Evolutionary conservation across 1,284 basidiomycete genomes (phyloP).

Genomic region (Naganishia albida): DNA sequence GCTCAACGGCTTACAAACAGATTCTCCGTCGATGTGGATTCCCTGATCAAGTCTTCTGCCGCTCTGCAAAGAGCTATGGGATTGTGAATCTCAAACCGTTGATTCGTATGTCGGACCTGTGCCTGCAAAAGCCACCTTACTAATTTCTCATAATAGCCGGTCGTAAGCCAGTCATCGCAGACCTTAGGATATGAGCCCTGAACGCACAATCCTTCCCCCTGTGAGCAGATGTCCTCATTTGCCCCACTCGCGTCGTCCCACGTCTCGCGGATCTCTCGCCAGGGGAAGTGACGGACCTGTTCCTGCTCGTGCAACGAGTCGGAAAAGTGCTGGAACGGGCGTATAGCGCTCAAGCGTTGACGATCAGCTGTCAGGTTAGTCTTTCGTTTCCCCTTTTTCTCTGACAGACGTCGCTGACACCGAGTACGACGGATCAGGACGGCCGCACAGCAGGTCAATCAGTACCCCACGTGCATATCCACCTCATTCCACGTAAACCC

Average conservation of each 20-base stretch:
- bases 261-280: conserved; percentile 71
- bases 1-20: too few species aligned
- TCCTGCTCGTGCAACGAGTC: conserved; percentile 66
- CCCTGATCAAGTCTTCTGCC: conserved; percentile 64
- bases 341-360: conserved; percentile 61
- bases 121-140: too few species aligned
- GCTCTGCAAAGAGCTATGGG: conserved; percentile 68
- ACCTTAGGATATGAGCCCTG: neutral
- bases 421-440: conserved; percentile 61
- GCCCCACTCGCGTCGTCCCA: conserved; percentile 73
- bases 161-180: conserved; percentile 18
- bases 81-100: conserved; percentile 92
- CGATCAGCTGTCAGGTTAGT: conserved; percentile 76
- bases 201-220: neutral
- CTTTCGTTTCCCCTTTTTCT: neutral
- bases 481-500: conserved; percentile 74
- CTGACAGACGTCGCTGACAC: neutral
- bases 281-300: conserved; percentile 73
- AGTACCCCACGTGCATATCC: conserved; percentile 87
- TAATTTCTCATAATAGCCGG: conserved; percentile 23
- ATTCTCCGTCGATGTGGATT: conserved; percentile 1
- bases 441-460: conserved; percentile 81
- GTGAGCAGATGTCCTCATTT: conserved; percentile 76
- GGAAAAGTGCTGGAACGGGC: conserved; percentile 52
- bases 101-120: conserved; percentile 56